Conservation (phyloP, 2,329 filamentous ascomycete genomes). For the Diplodia corticola region DNA sequence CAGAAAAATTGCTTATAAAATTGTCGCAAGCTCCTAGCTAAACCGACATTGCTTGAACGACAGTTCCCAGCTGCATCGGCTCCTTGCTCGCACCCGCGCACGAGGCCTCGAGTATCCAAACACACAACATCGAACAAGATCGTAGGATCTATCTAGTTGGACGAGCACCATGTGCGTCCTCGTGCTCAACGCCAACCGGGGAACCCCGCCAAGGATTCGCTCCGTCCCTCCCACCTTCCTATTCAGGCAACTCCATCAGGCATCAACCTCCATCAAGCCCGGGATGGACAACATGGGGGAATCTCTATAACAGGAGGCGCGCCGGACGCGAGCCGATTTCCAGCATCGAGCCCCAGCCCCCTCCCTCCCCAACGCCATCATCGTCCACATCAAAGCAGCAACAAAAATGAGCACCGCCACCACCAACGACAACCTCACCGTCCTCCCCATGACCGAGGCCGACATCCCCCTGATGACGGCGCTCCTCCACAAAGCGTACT, state of each 20-base stretch:
- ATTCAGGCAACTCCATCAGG: not conserved
- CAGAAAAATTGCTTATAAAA: too few relatives aligned
- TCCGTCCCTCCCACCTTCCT: slow-evolving; percentile 7
- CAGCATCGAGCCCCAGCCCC: not conserved
- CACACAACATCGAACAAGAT: not conserved
- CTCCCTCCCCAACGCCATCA: not conserved
- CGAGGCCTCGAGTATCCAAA: not conserved
- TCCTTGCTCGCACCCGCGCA: not conserved
- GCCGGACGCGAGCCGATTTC: too few relatives aligned
- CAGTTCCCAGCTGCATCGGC: not conserved
- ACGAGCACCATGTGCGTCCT: not conserved
- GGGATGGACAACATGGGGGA: too few relatives aligned
- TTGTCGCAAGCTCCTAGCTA: too few relatives aligned
- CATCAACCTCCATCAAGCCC: not conserved
- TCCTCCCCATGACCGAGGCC: slow-evolving; percentile 1
- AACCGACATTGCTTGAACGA: too few relatives aligned
- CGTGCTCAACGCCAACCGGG: not conserved
- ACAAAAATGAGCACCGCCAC: not conserved
- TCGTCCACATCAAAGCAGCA: too few relatives aligned
- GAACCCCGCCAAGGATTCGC: slow-evolving; percentile 1
- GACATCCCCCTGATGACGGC: slow-evolving; percentile 10
- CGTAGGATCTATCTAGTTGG: not conserved
- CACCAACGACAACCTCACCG: not conserved
- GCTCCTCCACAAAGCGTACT: slow-evolving; percentile 14
- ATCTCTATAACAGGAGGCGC: not conserved